phyloP scores from a whole-genome alignment of 495 filamentous ascomycete genomes.

The Aspergillus sclerotiicarbonarius region DNA sequence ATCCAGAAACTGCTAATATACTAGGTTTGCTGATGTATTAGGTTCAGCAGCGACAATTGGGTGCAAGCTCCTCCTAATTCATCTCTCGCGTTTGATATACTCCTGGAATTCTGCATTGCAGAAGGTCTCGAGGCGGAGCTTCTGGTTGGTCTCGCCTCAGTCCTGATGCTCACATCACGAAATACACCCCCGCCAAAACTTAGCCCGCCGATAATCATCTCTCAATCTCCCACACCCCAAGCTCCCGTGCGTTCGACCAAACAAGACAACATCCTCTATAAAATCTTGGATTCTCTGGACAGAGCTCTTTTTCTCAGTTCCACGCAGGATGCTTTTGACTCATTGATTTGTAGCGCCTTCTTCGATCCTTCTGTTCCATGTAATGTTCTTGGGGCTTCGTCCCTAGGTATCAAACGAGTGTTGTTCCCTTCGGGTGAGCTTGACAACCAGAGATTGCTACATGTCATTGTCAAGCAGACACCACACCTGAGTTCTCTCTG shows the following conservation, averaged over 20 bases:
- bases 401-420: constrained; percentile 12
- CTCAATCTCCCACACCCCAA: not conserved
- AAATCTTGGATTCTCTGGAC: constrained; percentile 11
- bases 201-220: constrained; percentile 9
- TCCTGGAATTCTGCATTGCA: constrained; percentile 15
- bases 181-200: constrained; percentile 13
- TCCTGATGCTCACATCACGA: constrained; percentile 13
- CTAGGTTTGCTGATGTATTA: too few species aligned
- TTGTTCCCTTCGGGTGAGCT: not conserved
- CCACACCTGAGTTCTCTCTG: constrained; percentile 16
- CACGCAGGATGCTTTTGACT: constrained; percentile 16
- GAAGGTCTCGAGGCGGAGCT: constrained; percentile 17
- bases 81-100: constrained; percentile 16
- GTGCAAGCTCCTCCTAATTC: constrained; percentile 8
- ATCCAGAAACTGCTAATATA: not conserved
- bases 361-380: constrained; percentile 21
- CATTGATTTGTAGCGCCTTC: constrained; percentile 22
- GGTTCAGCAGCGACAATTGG: constrained; percentile 7
- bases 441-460: constrained; percentile 1
- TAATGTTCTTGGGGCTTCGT: constrained; percentile 19
- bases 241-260: not conserved
- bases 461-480: constrained; percentile 3
- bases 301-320: constrained; percentile 19
- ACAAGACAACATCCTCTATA: constrained; percentile 5
- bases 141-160: constrained; percentile 10